phyloP scores from a whole-genome alignment of 2,329 filamentous ascomycete species.

The Tolypocladium guangdongense region DNA sequence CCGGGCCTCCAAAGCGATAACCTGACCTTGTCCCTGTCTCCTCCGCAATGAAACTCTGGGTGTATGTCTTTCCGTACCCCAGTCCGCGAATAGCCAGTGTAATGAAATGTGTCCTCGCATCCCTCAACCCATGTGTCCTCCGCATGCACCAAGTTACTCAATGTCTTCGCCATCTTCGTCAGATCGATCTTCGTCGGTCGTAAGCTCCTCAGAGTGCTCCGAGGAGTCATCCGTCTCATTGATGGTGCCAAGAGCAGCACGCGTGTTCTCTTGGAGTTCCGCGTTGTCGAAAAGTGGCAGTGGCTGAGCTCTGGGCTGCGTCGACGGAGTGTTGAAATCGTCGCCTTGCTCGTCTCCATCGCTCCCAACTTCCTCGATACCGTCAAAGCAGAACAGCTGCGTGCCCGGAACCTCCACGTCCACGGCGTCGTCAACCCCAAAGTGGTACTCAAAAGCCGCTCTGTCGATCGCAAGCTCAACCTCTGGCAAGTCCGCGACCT shows the following conservation, averaged over 20 bases:
- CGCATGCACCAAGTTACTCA: not conserved
- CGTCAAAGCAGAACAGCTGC: slow-evolving; percentile 3
- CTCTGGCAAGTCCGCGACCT: slow-evolving; percentile 14
- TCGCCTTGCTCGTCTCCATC: not conserved
- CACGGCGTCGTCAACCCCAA: slow-evolving; percentile 10
- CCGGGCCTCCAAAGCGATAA: not conserved
- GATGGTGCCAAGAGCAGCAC: not conserved
- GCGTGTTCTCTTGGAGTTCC: not conserved
- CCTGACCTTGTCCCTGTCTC: not conserved
- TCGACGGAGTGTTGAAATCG: too few relatives aligned
- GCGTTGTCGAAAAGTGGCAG: not conserved
- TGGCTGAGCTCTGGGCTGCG: not conserved
- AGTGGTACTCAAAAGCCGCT: slow-evolving; percentile 14
- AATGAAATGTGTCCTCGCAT: not conserved
- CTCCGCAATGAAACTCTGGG: not conserved
- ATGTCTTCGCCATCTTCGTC: not conserved
- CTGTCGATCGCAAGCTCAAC: slow-evolving; percentile 19
- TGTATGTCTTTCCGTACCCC: not conserved
- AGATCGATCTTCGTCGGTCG: not conserved
- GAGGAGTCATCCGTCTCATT: not conserved
- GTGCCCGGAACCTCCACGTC: slow-evolving; percentile 16
- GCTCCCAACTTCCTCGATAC: not conserved
- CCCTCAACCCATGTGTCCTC: not conserved
- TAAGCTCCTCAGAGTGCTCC: not conserved
- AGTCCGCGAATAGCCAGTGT: not conserved